Evolutionary conservation across 2,329 filamentous ascomycete species (phyloP), one percentile per base, ranked within the genome.

Genomic region (Neofusicoccum kwambonambiense): DNA sequence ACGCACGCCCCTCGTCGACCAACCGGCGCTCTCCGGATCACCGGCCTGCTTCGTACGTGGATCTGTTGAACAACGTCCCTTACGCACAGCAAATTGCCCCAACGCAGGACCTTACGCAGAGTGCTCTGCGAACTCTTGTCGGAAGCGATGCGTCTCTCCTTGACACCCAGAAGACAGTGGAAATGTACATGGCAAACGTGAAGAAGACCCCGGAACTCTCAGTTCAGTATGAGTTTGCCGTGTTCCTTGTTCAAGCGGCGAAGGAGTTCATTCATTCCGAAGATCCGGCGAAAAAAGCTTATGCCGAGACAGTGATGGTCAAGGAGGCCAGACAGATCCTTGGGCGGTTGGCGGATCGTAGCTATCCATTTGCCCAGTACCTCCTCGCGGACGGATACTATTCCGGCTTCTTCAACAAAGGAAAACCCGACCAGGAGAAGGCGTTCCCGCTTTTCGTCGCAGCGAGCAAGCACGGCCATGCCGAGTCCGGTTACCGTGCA

Each of bases 351-450:
- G 86, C 93, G 17, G 94, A 93, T 78, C 89, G 88, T 65, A 92
- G 92, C 51, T 97, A 97, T 76, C 95, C 95, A 0, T 98, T 97
- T 77, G 95, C 95, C 3, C 95, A 99, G 77, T 99, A 99, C 80
- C 98, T 98, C 76, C 87, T 99, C 12, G 95, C 89, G 19, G 95
- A 99, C 75, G 95, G 95, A 1, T 97, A 92, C 75, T 92, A 93
- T 2, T 97, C 94, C 5, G 95, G 95, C 0, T 83, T 99, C 27
- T 98, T 99, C 79, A 96, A 88, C 80, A 98, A 97, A 77, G 92
- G 92, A 67, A 96, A 94, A 74, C 89, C 92, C 72, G 95, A 99
- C 75, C 90, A 96, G 75, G 92, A 93, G 74, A 89, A 91, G 45
- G 93, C 95, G 0, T 98, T 98, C 74, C 90, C 92, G 8, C 87